Base-by-base conservation (phyloP, 257 asterid species). In the Gentiana dahurica region DNA sequence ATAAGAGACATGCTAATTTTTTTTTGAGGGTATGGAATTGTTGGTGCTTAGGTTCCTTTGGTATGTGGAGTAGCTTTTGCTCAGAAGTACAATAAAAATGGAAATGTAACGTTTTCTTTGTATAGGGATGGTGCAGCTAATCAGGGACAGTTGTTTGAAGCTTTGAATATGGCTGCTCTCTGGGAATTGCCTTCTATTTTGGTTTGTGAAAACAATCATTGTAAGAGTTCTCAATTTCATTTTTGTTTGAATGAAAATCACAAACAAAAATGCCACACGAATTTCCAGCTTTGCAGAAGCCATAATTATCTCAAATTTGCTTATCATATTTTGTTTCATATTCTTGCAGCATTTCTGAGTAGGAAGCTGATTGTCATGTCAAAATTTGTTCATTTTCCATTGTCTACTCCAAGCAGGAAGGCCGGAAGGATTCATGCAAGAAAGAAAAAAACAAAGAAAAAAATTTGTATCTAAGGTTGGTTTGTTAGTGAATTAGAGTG, bases 181-280 rank as follows among this genome's bases (percentile, higher is more conserved):
- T 81, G 83, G 89, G 85, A 79, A 74, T 77, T 81, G 59, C 86
- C 89, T 9, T 86, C 82, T 94, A 86, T 73, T 86, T 83, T 79
- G 95, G 95, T 65, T 83, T 86, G 95, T 94, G 95, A 34, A 86
- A 90, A 33, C 94, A 94, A 70, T 94, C 81, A 68, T 86, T 94
- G 95, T 81, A 91, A 70, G 88, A 94, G 36, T 94, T 94, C 8
- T 83, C 84, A 72, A 84, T 90, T 69, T 88, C 95, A 6, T 45
- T 45, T 6, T 11, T 45, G 49, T 45, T 6, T 5, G 49, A 45
- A 11, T 45, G 49, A 45, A 45, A 11, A 45, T 45, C 9, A 11
- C 7, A 45, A 6, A 45, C 7, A 45, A 45, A 45, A 45, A 45
- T 45, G 7, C 7, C 12, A 45, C 9, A 45, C 12, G 12, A 45